Percentiles rank a stretch among this genome's conserved stretches.
These are phyloP conservation scores for Botrytis fabae DNA, from an alignment of 2,329 filamentous ascomycete genomes.

Conservation along the genomic window DNA sequence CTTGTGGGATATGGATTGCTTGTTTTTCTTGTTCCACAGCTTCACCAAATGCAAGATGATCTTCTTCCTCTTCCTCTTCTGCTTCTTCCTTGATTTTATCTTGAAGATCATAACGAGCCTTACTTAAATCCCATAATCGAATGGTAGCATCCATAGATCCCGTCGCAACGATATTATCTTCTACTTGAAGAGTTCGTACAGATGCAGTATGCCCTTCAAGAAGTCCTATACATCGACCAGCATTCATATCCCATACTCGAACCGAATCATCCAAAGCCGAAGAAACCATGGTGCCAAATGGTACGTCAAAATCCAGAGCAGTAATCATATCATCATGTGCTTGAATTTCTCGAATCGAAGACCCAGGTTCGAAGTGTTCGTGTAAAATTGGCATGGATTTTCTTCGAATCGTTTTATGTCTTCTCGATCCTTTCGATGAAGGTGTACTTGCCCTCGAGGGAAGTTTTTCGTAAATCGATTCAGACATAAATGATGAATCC, in stretches of 20 bases:
- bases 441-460: conserved; percentile 56
- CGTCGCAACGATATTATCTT: conserved; percentile 93
- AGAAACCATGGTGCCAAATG: conserved; percentile 92
- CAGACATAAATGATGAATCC: conserved; percentile 82
- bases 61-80: conserved; percentile 59
- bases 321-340: conserved; percentile 88
- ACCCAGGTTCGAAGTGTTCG: conserved; percentile 90
- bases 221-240: conserved; percentile 85
- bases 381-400: conserved; percentile 94
- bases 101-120: conserved; percentile 77
- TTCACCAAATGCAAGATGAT: conserved; percentile 72
- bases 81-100: conserved; percentile 54
- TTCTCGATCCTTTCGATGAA: conserved; percentile 48
- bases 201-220: conserved; percentile 95
- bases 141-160: conserved; percentile 95
- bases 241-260: conserved; percentile 93
- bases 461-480: conserved; percentile 94
- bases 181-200: conserved; percentile 86
- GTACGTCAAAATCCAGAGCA: conserved; percentile 93
- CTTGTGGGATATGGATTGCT: conserved; percentile 67
- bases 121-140: conserved; percentile 89
- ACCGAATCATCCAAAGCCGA: conserved; percentile 92
- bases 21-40: conserved; percentile 68
- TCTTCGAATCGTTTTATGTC: conserved; percentile 60
- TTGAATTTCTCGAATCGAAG: conserved; percentile 81